These are phyloP conservation scores for Malassezia vespertilionis DNA, from an alignment of 1,284 basidiomycete genomes.

Conservation along the genomic window DNA sequence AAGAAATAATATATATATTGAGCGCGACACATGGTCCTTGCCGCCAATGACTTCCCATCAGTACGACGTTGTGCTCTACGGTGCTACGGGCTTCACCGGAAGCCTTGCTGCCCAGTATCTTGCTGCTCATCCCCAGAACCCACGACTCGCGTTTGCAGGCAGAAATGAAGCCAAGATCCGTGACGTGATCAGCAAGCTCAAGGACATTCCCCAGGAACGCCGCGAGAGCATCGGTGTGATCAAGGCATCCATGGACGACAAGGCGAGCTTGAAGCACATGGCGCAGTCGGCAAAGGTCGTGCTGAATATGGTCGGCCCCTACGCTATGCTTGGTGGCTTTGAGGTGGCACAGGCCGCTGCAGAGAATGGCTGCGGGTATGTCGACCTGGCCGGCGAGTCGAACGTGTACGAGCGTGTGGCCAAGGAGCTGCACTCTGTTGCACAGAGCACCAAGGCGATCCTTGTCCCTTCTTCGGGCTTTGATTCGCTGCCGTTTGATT, in stretches of 20 bases:
- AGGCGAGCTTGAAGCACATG: conserved; percentile 21
- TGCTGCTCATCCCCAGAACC: conserved; percentile 20
- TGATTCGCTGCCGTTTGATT: conserved; percentile 55
- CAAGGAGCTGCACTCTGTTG: conserved; percentile 57
- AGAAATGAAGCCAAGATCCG: conserved; percentile 26
- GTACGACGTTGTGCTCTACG: conserved; percentile 3
- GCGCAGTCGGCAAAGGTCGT: conserved; percentile 19
- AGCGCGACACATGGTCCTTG: too few relatives aligned
- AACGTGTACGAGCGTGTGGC: conserved; percentile 53
- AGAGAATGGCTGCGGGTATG: conserved; percentile 55
- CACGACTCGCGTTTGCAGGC: conserved; percentile 32
- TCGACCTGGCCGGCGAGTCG: conserved; percentile 56
- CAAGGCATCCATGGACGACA: conserved; percentile 21
- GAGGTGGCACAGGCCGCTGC: conserved; percentile 53
- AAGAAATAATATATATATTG: too few relatives aligned
- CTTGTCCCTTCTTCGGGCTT: conserved; percentile 63
- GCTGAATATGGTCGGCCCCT: conserved; percentile 36
- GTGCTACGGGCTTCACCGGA: conserved; percentile 37
- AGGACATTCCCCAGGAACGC: conserved; percentile 10
- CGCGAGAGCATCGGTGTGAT: conserved; percentile 20
- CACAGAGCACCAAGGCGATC: conserved; percentile 58
- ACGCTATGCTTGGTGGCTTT: conserved; percentile 21
- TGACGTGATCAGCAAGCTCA: conserved; percentile 18
- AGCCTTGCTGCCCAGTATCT: conserved; percentile 27
- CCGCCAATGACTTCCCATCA: background rate